Evolutionary conservation across 345 rosid species (phyloP).

Genomic region (Citrus reticulata): DNA sequence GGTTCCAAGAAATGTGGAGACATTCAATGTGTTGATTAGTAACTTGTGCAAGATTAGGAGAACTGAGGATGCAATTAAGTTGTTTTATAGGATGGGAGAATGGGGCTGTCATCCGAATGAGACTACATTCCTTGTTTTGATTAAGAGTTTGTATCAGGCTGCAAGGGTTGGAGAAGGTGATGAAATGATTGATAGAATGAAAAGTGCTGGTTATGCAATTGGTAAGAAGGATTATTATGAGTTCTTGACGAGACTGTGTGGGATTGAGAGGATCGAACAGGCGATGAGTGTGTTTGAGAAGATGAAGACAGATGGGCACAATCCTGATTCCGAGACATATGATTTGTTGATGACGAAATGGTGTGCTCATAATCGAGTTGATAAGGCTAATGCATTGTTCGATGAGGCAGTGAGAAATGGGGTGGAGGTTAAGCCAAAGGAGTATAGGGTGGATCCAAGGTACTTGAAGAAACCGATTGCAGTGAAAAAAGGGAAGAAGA

Average conservation of each 20-base stretch:
- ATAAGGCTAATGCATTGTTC: constrained; percentile 70
- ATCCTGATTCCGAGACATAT: constrained; percentile 76
- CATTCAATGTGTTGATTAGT: constrained; percentile 72
- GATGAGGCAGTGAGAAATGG: constrained; percentile 67
- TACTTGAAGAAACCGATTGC: constrained; percentile 60
- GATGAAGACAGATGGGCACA: constrained; percentile 74
- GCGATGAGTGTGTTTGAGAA: constrained; percentile 73
- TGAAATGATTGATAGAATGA: constrained; percentile 89
- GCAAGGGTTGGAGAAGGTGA: constrained; percentile 92
- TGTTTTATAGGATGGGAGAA: constrained; percentile 76
- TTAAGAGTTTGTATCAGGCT: constrained; percentile 80
- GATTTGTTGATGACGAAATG: constrained; percentile 79
- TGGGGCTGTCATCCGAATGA: constrained; percentile 79
- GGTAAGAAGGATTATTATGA: constrained; percentile 65
- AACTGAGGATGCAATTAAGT: constrained; percentile 71
- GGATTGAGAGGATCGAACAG: constrained; percentile 95
- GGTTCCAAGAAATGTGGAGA: constrained; percentile 78
- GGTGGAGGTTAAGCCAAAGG: constrained; percentile 65
- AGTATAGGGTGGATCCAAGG: constrained; percentile 58
- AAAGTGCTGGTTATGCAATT: constrained; percentile 62
- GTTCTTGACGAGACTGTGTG: constrained; percentile 75
- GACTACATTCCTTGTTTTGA: constrained; percentile 59
- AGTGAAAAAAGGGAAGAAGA: constrained; percentile 66
- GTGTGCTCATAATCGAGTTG: constrained; percentile 63
- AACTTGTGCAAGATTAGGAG: constrained; percentile 81